phyloP scores from a whole-genome alignment of 1,139 yeast species.

The Saccharomyces hybrid region DNA sequence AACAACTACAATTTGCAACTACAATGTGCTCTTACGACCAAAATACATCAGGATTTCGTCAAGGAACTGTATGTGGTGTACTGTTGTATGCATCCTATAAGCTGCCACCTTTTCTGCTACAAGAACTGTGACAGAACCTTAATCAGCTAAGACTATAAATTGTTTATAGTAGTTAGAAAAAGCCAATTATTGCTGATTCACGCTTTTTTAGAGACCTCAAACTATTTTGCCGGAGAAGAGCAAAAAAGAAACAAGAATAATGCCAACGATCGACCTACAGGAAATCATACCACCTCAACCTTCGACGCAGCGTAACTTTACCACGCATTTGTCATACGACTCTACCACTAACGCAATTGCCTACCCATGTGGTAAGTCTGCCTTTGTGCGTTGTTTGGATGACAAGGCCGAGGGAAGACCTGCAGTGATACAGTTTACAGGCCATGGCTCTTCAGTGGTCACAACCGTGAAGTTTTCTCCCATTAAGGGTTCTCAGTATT shows the following conservation, averaged over 20 bases:
- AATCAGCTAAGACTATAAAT: background rate
- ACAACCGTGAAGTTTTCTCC: slow-evolving; percentile 85
- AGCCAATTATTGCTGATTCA: background rate
- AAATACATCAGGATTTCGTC: too few species aligned
- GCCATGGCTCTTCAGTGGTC: slow-evolving; percentile 55
- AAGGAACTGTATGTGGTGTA: background rate
- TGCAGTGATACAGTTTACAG: slow-evolving; percentile 50
- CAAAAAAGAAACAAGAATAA: slow-evolving; percentile 3
- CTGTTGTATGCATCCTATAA: background rate
- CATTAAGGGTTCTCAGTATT: slow-evolving; percentile 59
- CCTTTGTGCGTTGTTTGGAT: slow-evolving; percentile 60
- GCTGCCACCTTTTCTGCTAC: background rate
- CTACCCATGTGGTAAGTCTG: slow-evolving; percentile 75
- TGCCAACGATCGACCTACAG: slow-evolving; percentile 16
- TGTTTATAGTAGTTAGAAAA: background rate
- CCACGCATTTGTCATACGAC: slow-evolving; percentile 68
- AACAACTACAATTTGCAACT: too few species aligned
- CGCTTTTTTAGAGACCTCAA: background rate
- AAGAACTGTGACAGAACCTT: background rate
- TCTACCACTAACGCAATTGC: slow-evolving; percentile 58
- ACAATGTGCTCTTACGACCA: too few species aligned
- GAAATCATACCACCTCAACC: slow-evolving; percentile 72
- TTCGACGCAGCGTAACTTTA: slow-evolving; percentile 59
- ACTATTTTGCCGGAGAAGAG: background rate
- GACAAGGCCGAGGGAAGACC: slow-evolving; percentile 36